Conservation (phyloP, 1,139 yeast genomes). For the Taiozyma sp. region DNA sequence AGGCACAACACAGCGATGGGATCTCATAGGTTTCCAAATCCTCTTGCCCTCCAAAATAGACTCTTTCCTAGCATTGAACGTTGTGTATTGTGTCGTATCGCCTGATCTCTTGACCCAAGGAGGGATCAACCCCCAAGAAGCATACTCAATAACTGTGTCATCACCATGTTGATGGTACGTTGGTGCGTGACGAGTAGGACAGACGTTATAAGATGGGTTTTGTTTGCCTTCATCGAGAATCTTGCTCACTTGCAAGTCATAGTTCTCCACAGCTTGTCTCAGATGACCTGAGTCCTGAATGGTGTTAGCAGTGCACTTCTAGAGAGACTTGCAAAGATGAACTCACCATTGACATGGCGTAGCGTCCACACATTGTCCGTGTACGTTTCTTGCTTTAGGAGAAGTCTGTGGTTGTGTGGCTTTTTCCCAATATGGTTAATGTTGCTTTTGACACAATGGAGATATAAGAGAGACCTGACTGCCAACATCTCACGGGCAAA, state of each 20-base stretch:
- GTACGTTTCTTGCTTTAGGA: conserved; percentile 11
- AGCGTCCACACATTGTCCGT: conserved; percentile 41
- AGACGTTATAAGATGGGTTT: conserved; percentile 38
- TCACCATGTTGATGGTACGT: conserved; percentile 28
- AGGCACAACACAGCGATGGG: conserved; percentile 64
- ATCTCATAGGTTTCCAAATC: conserved; percentile 47
- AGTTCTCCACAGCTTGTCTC: conserved; percentile 17
- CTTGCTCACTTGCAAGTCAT: conserved; percentile 16
- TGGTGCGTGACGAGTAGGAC: conserved; percentile 47
- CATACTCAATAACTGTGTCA: conserved; percentile 30
- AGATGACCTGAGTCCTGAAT: conserved; percentile 9
- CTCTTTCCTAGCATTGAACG: conserved; percentile 67
- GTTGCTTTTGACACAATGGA: background rate
- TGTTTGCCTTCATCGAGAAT: conserved; percentile 12
- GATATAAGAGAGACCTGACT: background rate
- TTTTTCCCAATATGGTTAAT: background rate
- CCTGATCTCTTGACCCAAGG: conserved; percentile 39
- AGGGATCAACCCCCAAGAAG: conserved; percentile 65
- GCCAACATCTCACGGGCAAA: background rate
- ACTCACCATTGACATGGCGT: conserved; percentile 33
- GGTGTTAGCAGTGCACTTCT: background rate
- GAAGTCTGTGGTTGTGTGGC: background rate
- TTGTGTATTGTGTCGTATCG: conserved; percentile 31
- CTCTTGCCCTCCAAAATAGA: conserved; percentile 38
- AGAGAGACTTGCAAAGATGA: background rate